Percentiles rank a stretch among this genome's conserved stretches.
Evolutionary conservation across 371 early-diverging fungal species (phyloP).

Genomic region (Saksenaea oblongispora): DNA sequence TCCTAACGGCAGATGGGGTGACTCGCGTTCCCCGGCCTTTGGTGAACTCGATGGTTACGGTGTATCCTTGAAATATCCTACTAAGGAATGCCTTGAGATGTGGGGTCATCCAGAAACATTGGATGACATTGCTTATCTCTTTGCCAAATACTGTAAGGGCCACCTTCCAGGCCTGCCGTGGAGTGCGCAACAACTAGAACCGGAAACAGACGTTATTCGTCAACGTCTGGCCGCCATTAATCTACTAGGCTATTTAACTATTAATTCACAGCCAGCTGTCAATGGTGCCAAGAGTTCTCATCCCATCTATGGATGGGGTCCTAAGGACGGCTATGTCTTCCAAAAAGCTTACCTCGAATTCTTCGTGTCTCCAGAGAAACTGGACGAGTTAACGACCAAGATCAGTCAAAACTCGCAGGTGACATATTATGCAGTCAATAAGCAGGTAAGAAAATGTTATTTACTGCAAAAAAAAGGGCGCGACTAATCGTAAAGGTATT

Average conservation of each 20-base stretch:
- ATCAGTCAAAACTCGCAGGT: slow-evolving; percentile 69
- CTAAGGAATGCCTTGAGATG: slow-evolving; percentile 62
- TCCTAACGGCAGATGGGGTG: slow-evolving; percentile 98
- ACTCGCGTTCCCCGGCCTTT: slow-evolving; percentile 87
- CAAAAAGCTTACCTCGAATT: slow-evolving; percentile 98
- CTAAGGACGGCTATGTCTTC: slow-evolving; percentile 94
- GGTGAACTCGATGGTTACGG: slow-evolving; percentile 95
- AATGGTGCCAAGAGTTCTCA: slow-evolving; percentile 87
- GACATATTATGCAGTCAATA: slow-evolving; percentile 93
- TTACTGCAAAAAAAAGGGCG: too few relatives aligned
- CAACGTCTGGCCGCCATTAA: slow-evolving; percentile 75
- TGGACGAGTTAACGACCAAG: slow-evolving; percentile 69
- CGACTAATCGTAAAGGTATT: too few relatives aligned
- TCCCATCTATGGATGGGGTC: slow-evolving; percentile 93
- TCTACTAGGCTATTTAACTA: slow-evolving; percentile 84
- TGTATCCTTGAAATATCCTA: slow-evolving; percentile 73
- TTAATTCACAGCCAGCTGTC: slow-evolving; percentile 96
- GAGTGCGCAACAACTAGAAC: slow-evolving; percentile 84
- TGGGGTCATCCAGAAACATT: slow-evolving; percentile 80
- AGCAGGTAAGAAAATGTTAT: slow-evolving; percentile 37
- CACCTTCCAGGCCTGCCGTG: slow-evolving; percentile 85
- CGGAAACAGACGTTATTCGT: slow-evolving; percentile 83
- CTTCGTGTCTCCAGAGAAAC: slow-evolving; percentile 79
- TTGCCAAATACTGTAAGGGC: slow-evolving; percentile 84
- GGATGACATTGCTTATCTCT: slow-evolving; percentile 72